Conservation (phyloP, 1,139 yeast genomes). For the Scheffersomyces lignicola region DNA sequence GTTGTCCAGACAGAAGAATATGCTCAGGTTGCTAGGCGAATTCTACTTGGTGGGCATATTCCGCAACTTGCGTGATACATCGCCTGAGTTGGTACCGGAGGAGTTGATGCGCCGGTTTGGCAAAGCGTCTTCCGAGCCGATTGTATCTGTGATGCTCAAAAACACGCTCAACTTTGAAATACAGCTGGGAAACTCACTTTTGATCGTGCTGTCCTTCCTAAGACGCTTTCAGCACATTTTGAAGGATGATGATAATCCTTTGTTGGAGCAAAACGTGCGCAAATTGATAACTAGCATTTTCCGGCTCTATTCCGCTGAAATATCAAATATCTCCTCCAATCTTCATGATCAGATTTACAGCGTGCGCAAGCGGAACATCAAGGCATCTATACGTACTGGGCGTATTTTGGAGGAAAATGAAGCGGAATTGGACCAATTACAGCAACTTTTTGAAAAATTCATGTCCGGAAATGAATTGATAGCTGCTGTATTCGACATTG, state of each 20-base stretch:
- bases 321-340: slow-evolving; percentile 35
- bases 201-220: slow-evolving; percentile 49
- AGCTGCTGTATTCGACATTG: slow-evolving; percentile 38
- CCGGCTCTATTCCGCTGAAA: slow-evolving; percentile 47
- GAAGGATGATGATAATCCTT: slow-evolving; percentile 11
- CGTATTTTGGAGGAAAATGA: slow-evolving; percentile 55
- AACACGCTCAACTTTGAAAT: slow-evolving; percentile 54
- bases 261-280: slow-evolving; percentile 15
- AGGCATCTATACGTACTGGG: slow-evolving; percentile 68
- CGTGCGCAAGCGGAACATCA: slow-evolving; percentile 43
- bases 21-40: slow-evolving; percentile 61
- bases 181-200: slow-evolving; percentile 46
- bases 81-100: slow-evolving; percentile 26
- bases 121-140: slow-evolving; percentile 29
- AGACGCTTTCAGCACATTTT: slow-evolving; percentile 46
- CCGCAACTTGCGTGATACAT: slow-evolving; percentile 37
- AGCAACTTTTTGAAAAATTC: slow-evolving; percentile 45
- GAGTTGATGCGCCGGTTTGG: slow-evolving; percentile 17
- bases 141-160: slow-evolving; percentile 52
- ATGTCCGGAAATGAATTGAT: slow-evolving; percentile 44
- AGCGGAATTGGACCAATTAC: slow-evolving; percentile 38
- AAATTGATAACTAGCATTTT: slow-evolving; percentile 33
- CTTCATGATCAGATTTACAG: slow-evolving; percentile 35
- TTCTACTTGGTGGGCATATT: slow-evolving; percentile 63
- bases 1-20: slow-evolving; percentile 45